Base-by-base conservation (phyloP, 805 yeast genomes). In the Barnettozyma pratensis region DNA sequence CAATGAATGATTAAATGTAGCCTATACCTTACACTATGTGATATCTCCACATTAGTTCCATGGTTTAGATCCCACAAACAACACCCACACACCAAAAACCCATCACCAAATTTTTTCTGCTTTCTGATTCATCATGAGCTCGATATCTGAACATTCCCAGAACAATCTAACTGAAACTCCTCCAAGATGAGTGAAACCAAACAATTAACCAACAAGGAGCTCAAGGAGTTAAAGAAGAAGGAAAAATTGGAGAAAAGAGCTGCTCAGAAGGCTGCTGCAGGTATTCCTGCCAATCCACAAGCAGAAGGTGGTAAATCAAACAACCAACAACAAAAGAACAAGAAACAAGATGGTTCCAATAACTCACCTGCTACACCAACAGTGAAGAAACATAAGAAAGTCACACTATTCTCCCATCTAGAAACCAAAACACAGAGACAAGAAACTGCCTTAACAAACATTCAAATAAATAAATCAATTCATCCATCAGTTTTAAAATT, bases 161-260 rank as follows among this genome's bases (percentile, higher is more conserved):
- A 19, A 19, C 19, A 19, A 19, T 19, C 19, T 19, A 19, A 19
- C 19, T 19, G 19, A 19, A 19, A 19, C 19, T 19, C 19, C 11
- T 6, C 38, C 11, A 38, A 7, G 19, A 42, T 42, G 48, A 42
- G 45, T 7, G 64, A 50, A 26, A 62, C 60, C 32, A 64, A 64
- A 51, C 67, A 69, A 47, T 64, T 84, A 40, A 68, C 87, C 8
- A 87, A 87, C 55, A 90, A 89, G 59, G 96, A 91, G 65, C 73
- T 88, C 53, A 91, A 91, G 65, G 97, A 88, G 58, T 71, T 83
- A 64, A 87, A 89, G 64, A 91, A 90, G 72, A 80, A 80, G 58
- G 96, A 90, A 61, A 91, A 92, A 69, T 94, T 94, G 11, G 96
- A 94, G 37, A 87, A 88, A 64, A 76, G 98, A 64, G 94, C 96